phyloP scores from a whole-genome alignment of 2,329 filamentous ascomycete species.

The Sarocladium brachiariae region DNA sequence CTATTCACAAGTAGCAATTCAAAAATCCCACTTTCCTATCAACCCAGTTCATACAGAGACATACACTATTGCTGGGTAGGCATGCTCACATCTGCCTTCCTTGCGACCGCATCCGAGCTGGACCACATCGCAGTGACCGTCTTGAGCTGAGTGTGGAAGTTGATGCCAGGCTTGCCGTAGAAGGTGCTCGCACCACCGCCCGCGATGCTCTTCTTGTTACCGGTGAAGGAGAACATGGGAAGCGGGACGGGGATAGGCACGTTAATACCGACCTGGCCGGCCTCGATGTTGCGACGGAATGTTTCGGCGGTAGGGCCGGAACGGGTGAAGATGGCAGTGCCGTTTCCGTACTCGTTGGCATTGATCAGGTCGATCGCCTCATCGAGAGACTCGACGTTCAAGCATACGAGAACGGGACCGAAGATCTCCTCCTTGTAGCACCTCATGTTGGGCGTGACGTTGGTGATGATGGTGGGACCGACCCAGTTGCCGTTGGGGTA shows the following conservation, averaged over 20 bases:
- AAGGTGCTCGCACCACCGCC: slow-evolving; percentile 91
- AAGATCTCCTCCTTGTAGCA: slow-evolving; percentile 87
- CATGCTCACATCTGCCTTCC: slow-evolving; percentile 85
- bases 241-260: slow-evolving; percentile 69
- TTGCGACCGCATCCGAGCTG: slow-evolving; percentile 73
- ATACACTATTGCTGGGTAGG: slow-evolving; percentile 43
- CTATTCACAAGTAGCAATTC: not conserved
- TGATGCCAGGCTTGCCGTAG: slow-evolving; percentile 86
- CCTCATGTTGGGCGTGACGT: slow-evolving; percentile 73
- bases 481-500: slow-evolving; percentile 85
- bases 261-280: slow-evolving; percentile 81
- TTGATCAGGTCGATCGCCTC: slow-evolving; percentile 79
- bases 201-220: slow-evolving; percentile 84
- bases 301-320: slow-evolving; percentile 69
- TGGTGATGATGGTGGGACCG: slow-evolving; percentile 74
- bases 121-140: slow-evolving; percentile 93
- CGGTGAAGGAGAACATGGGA: slow-evolving; percentile 67
- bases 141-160: slow-evolving; percentile 97
- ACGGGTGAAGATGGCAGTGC: slow-evolving; percentile 76
- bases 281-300: slow-evolving; percentile 76
- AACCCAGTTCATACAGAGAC: not conserved
- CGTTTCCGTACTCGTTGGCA: slow-evolving; percentile 80
- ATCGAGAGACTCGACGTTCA: slow-evolving; percentile 71
- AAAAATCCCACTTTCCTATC: too few species aligned
- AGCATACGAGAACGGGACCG: slow-evolving; percentile 74